Conservation (phyloP, 2,329 filamentous ascomycete genomes). For the Emydomyces testavorans region DNA sequence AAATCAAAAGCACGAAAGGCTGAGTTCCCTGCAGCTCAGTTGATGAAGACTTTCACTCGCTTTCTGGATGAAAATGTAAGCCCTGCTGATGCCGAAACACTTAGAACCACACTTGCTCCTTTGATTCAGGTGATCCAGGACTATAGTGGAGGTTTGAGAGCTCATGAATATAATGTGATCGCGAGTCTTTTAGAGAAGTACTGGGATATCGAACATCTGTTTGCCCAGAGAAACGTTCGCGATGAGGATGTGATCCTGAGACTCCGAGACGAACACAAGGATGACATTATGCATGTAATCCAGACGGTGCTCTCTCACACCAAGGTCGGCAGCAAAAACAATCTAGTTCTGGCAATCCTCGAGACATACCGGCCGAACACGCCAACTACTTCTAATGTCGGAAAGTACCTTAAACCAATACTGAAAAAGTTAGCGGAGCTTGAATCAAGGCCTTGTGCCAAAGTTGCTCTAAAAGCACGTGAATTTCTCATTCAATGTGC, state of each 20-base stretch:
- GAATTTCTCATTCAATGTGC: conserved; percentile 97
- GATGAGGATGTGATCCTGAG: conserved; percentile 90
- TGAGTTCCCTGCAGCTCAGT: conserved; percentile 85
- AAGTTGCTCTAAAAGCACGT: conserved; percentile 92
- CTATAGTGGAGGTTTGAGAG: conserved; percentile 81
- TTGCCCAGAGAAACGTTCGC: conserved; percentile 70
- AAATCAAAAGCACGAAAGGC: conserved; percentile 62
- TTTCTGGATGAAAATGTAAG: conserved; percentile 81
- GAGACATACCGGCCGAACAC: conserved; percentile 93
- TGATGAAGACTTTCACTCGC: conserved; percentile 71
- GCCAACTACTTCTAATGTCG: conserved; percentile 76
- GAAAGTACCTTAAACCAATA: conserved; percentile 71
- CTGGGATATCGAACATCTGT: conserved; percentile 71
- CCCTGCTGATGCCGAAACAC: conserved; percentile 57
- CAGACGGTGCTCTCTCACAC: conserved; percentile 89
- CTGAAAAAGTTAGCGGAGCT: conserved; percentile 83
- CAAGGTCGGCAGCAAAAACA: conserved; percentile 85
- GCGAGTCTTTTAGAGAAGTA: conserved; percentile 69
- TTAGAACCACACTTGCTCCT: conserved; percentile 63
- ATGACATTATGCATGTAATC: conserved; percentile 73
- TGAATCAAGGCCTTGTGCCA: conserved; percentile 73
- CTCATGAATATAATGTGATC: conserved; percentile 76
- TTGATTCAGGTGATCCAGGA: conserved; percentile 64
- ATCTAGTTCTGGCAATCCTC: conserved; percentile 78
- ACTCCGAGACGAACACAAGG: conserved; percentile 92